Base-by-base conservation (phyloP, 139 green algal genomes). In the Zygnema circumcarinatum region DNA sequence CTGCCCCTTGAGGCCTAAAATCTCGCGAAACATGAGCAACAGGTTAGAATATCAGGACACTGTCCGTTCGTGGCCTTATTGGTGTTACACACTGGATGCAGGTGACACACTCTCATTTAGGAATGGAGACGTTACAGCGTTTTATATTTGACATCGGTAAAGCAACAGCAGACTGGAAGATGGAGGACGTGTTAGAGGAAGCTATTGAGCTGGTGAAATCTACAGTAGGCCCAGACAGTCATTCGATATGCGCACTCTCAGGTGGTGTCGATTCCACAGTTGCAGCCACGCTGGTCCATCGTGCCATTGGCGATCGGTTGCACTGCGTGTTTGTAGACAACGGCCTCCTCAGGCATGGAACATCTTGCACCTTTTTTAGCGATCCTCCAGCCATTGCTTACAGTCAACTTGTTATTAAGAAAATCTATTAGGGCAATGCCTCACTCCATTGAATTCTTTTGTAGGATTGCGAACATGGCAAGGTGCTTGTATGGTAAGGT, bases 281-380 rank as follows among this genome's bases (percentile, higher is more conserved):
- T 22, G 97, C 97, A 0, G 97, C 97, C 38, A 98, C 95, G 0
- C 92, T 99, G 62, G 95, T 99, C 69, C 97, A 99, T 95, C 94
- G 94, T 69, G 90, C 81, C 32, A 74, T 99, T 76, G 96, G 96
- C 2, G 97, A 99, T 86, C 91, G 97, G 29, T 93, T 99, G 92
- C 97, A 99, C 94, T 99, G 97, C 88, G 94, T 98, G 32, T 99
- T 99, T 92, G 97, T 99, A 2, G 97, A 99, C 93, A 98, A 99
- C 84, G 97, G 97, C 20, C 94, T 99, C 52, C 92, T 99, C 85
- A 91, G 83, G 86, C 79, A n/a, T n/a, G n/a, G n/a, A n/a, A n/a
- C n/a, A n/a, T n/a, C n/a, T n/a, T n/a, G n/a, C n/a, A n/a, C 29
- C 33, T 84, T 87, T 2, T 22, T 76, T 56, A 16, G 2, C 3